Conservation (phyloP, 2,329 filamentous ascomycete species). For the Trichophyton equinum region DNA sequence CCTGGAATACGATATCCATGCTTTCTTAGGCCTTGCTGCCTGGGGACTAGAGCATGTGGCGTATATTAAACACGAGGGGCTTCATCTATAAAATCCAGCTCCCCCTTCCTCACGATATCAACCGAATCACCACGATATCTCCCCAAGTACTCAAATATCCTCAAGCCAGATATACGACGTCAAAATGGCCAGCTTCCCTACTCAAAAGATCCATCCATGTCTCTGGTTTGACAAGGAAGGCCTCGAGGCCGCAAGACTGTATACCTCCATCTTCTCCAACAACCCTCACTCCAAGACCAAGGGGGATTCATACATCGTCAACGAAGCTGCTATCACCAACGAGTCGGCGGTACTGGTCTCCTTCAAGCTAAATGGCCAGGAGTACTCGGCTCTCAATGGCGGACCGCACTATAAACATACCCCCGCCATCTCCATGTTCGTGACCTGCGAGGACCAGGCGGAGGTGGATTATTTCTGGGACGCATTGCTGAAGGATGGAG, state of each 20-base stretch:
- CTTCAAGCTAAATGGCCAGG: conserved; percentile 31
- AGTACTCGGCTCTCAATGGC: conserved; percentile 35
- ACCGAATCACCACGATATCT: background rate
- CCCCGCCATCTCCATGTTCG: conserved; percentile 34
- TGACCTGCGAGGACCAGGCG: conserved; percentile 35
- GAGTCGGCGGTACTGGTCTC: conserved; percentile 24
- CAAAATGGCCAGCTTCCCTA: background rate
- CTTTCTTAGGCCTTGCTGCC: background rate
- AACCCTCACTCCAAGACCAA: background rate
- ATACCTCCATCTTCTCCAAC: conserved; percentile 16
- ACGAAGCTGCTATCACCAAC: conserved; percentile 15
- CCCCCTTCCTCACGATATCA: background rate
- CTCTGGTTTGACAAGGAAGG: conserved; percentile 18
- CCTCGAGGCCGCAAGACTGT: conserved; percentile 17
- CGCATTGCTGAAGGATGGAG: conserved; percentile 29
- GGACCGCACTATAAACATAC: conserved; percentile 31
- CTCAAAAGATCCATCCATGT: conserved; percentile 15
- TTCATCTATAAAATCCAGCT: background rate
- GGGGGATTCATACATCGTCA: background rate
- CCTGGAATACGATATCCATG: background rate
- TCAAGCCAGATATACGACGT: background rate
- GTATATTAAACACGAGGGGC: background rate
- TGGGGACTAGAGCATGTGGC: background rate
- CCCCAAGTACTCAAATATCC: background rate
- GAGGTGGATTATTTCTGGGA: conserved; percentile 40